Percentiles rank a stretch among this genome's conserved stretches.
Conservation (phyloP, 2,329 filamentous ascomycete species). For the Leptographium lundbergii region DNA sequence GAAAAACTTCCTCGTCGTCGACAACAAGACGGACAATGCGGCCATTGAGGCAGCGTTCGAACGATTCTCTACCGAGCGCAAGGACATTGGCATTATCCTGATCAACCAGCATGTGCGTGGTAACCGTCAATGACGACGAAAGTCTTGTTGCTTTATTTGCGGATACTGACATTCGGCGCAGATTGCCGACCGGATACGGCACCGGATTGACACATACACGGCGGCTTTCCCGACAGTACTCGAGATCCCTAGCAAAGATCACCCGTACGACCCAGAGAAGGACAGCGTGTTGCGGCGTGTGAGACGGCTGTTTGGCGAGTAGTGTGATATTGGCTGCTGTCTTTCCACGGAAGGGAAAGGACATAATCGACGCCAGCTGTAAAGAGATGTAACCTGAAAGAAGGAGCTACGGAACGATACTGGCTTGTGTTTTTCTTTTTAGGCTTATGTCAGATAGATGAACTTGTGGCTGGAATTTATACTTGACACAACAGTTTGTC, state of each 20-base stretch:
- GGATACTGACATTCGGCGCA: slow-evolving; percentile 23
- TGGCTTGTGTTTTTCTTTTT: not conserved
- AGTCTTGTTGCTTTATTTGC: not conserved
- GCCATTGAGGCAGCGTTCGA: slow-evolving; percentile 86
- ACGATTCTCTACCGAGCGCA: slow-evolving; percentile 74
- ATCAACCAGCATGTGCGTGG: slow-evolving; percentile 88
- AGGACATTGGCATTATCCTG: slow-evolving; percentile 91
- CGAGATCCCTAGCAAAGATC: slow-evolving; percentile 97
- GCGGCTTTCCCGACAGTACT: slow-evolving; percentile 92
- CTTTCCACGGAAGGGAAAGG: not conserved
- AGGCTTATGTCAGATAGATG: not conserved
- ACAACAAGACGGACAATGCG: slow-evolving; percentile 79
- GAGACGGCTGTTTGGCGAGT: slow-evolving; percentile 54
- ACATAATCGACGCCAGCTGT: not conserved
- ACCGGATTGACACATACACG: slow-evolving; percentile 81
- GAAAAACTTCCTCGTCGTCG: slow-evolving; percentile 97
- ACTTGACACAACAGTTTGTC: not conserved
- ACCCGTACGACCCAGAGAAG: slow-evolving; percentile 97
- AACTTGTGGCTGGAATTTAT: not conserved
- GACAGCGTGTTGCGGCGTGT: slow-evolving; percentile 93
- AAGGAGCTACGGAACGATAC: not conserved
- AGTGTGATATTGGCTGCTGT: not conserved
- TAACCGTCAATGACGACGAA: not conserved
- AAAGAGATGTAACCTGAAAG: not conserved
- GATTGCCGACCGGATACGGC: slow-evolving; percentile 89